A percentile compares a stretch with the other conserved stretches of the same genome.
Evolutionary conservation across 306 rosid genomes (phyloP).

Genomic region (Gastrolobium bilobum): DNA sequence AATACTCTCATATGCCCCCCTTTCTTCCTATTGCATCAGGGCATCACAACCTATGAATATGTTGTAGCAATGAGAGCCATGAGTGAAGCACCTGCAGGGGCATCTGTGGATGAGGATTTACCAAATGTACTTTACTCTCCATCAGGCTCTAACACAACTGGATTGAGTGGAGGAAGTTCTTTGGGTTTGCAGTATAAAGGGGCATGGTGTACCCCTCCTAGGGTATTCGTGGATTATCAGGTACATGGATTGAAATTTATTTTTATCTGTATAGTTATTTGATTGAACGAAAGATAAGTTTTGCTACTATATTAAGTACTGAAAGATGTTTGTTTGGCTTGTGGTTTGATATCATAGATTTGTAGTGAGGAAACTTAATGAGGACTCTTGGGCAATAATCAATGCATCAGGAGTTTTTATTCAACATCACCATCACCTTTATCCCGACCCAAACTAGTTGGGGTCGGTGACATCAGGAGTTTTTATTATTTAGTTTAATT

Average conservation of each 20-base stretch:
- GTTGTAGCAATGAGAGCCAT: constrained; percentile 98
- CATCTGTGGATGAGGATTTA: constrained; percentile 72
- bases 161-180: constrained; percentile 98
- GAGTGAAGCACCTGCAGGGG: constrained; percentile 85
- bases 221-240: constrained; percentile 97
- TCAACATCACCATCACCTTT: background rate
- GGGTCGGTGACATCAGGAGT: background rate
- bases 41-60: constrained; percentile 94
- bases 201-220: constrained; percentile 98
- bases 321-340: constrained; percentile 34
- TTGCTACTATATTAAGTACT: constrained; percentile 16
- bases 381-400: constrained; percentile 8
- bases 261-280: constrained; percentile 22
- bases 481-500: constrained; percentile 21
- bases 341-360: constrained; percentile 29
- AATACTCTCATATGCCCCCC: constrained; percentile 34
- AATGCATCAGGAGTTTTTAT: background rate
- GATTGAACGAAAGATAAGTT: constrained; percentile 27
- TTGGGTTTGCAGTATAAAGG: constrained; percentile 91
- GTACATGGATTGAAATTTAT: constrained; percentile 55
- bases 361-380: constrained; percentile 22
- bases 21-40: constrained; percentile 65
- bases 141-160: constrained; percentile 92
- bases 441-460: no score
- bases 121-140: constrained; percentile 84